Conservation (phyloP, 441 rosid genomes). For the Macaranga tanarius region DNA sequence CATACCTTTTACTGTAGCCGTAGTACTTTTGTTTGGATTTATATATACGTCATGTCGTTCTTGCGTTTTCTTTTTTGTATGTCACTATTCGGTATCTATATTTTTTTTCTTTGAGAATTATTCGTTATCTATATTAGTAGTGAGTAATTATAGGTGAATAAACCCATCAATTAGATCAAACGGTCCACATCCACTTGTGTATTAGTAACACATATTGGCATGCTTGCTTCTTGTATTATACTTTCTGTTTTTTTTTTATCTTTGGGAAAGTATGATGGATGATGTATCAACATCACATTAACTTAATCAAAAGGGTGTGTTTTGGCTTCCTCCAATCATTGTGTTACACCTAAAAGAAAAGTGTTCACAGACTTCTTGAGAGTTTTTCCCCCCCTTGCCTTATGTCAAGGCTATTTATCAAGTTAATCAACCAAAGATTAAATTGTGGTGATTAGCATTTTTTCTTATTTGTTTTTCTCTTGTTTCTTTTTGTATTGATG, state of each 20-base stretch:
- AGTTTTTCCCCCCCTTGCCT: neutral
- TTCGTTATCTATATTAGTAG: too few species aligned
- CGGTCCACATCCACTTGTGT: too few species aligned
- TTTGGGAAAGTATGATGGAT: neutral
- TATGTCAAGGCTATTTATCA: neutral
- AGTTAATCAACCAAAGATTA: too few species aligned
- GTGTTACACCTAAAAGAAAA: slow-evolving; percentile 12
- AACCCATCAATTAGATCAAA: too few species aligned
- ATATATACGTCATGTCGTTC: too few species aligned
- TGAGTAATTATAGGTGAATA: too few species aligned
- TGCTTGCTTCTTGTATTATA: neutral
- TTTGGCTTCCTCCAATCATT: slow-evolving; percentile 16
- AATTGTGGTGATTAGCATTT: too few species aligned
- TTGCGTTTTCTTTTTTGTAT: too few species aligned
- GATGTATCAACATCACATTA: slow-evolving; percentile 10
- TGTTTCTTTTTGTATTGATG: neutral
- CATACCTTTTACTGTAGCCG: neutral
- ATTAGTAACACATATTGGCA: too few species aligned
- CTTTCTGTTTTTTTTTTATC: neutral
- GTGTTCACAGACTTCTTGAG: neutral
- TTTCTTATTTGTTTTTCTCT: neutral
- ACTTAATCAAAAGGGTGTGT: neutral
- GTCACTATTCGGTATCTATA: too few species aligned
- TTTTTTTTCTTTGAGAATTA: too few species aligned
- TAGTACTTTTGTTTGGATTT: too few species aligned